Conservation (phyloP, 2,329 filamentous ascomycete species). For the Capronia coronata region DNA sequence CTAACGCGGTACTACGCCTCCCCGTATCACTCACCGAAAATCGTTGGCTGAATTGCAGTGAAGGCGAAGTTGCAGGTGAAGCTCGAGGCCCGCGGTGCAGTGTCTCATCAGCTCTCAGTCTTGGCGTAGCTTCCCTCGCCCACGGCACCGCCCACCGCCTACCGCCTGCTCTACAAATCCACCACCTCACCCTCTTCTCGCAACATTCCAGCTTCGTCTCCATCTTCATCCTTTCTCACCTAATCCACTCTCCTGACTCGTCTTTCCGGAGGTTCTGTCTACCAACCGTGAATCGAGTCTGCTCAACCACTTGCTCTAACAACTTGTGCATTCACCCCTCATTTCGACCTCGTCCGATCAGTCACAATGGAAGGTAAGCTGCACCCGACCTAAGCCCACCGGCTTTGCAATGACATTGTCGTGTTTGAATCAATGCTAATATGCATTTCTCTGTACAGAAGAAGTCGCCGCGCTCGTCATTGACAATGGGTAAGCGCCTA, state of each 20-base stretch:
- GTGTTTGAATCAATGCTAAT: constrained; percentile 36
- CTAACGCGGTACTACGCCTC: background rate
- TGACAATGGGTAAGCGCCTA: constrained; percentile 96
- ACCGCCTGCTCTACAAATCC: constrained; percentile 25
- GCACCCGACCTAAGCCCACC: constrained; percentile 33
- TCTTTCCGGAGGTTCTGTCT: constrained; percentile 12
- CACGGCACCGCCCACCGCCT: constrained; percentile 25
- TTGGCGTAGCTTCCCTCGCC: constrained; percentile 15
- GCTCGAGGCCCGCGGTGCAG: constrained; percentile 3
- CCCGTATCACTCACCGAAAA: background rate
- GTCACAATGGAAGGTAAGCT: constrained; percentile 62
- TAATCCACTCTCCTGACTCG: constrained; percentile 21
- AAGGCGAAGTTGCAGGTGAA: background rate
- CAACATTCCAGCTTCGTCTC: constrained; percentile 18
- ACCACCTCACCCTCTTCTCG: constrained; percentile 22
- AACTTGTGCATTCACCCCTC: constrained; percentile 11
- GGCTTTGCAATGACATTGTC: background rate
- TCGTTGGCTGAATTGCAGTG: background rate
- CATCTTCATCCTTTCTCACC: constrained; percentile 16
- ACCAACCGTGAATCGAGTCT: constrained; percentile 15
- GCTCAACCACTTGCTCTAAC: constrained; percentile 5
- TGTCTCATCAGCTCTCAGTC: constrained; percentile 9
- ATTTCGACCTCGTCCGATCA: constrained; percentile 11
- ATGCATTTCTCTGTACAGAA: constrained; percentile 55
- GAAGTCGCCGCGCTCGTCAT: constrained; percentile 99